Conservation (phyloP, 352 stramenopile genomes). For the Globisporangium iwayamae region DNA sequence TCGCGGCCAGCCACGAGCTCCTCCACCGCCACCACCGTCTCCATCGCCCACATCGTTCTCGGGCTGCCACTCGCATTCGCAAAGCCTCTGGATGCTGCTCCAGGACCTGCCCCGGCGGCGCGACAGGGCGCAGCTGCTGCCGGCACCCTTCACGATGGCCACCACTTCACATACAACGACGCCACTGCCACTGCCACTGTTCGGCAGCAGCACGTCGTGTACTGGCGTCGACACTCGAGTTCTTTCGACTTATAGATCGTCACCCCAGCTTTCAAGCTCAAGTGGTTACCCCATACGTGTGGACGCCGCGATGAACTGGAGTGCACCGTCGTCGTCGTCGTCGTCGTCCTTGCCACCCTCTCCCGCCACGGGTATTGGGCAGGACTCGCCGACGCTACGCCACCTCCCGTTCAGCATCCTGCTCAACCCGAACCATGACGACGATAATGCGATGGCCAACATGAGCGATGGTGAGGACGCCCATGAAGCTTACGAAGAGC, state of each 20-base stretch:
- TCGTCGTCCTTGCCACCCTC: too few species aligned
- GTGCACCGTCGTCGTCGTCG: background rate
- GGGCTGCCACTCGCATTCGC: too few species aligned
- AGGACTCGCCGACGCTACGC: background rate
- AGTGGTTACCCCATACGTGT: background rate
- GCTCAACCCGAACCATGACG: constrained; percentile 6
- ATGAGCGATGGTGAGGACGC: too few species aligned
- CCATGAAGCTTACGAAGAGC: background rate
- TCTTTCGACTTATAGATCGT: background rate
- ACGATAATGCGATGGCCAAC: background rate
- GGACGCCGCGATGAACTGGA: constrained; percentile 1
- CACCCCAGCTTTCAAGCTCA: background rate
- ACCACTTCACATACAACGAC: too few species aligned
- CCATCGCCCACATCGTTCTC: too few species aligned
- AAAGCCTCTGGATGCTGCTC: too few species aligned
- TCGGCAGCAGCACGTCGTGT: background rate
- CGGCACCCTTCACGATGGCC: too few species aligned
- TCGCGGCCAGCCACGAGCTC: background rate
- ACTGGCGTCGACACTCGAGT: background rate
- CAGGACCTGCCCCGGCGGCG: too few species aligned
- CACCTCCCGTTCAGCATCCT: background rate
- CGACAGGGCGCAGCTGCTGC: too few species aligned
- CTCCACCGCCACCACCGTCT: background rate
- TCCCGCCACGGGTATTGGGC: background rate
- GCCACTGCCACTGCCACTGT: background rate